A percentile compares a stretch with the other conserved stretches of the same genome.
Conservation (phyloP, 2,329 filamentous ascomycete genomes). For the Fusarium tanahbumbuense region DNA sequence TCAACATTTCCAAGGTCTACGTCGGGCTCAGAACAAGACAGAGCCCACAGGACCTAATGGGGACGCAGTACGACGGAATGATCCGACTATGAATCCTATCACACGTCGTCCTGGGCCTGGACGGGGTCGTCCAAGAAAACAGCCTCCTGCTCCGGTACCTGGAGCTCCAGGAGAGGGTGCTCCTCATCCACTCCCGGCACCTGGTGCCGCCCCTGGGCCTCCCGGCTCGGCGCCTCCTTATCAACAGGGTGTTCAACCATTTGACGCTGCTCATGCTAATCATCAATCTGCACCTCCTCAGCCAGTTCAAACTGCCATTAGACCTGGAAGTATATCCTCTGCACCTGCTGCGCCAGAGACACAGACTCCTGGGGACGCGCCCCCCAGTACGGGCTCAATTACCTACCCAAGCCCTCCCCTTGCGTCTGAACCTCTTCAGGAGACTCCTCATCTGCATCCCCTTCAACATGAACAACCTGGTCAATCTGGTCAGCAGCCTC, state of each 20-base stretch:
- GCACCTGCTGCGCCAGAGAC: background rate
- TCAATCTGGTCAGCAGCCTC: constrained; percentile 10
- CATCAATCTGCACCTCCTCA: constrained; percentile 1
- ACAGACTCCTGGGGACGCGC: background rate
- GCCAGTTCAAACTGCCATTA: constrained; percentile 5
- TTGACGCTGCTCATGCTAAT: constrained; percentile 1
- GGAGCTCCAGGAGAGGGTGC: constrained; percentile 20
- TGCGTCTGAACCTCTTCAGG: constrained; percentile 25
- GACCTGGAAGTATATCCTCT: constrained; percentile 2
- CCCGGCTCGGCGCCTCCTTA: constrained; percentile 13
- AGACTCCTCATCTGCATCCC: constrained; percentile 39
- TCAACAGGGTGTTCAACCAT: constrained; percentile 8
- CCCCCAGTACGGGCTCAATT: constrained; percentile 5
- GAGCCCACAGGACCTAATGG: constrained; percentile 54
- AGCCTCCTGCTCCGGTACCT: constrained; percentile 42
- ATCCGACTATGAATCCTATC: constrained; percentile 68
- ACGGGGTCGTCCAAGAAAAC: constrained; percentile 65
- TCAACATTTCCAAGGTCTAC: constrained; percentile 71
- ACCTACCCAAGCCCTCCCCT: constrained; percentile 41
- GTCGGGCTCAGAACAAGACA: constrained; percentile 65
- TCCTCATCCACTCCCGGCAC: constrained; percentile 20
- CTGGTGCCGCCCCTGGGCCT: constrained; percentile 9
- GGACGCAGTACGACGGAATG: constrained; percentile 55
- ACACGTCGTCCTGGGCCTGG: constrained; percentile 70
- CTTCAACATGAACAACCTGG: constrained; percentile 29